Conservation (phyloP, 495 filamentous ascomycete genomes). For the Tuber microsphaerosporum region DNA sequence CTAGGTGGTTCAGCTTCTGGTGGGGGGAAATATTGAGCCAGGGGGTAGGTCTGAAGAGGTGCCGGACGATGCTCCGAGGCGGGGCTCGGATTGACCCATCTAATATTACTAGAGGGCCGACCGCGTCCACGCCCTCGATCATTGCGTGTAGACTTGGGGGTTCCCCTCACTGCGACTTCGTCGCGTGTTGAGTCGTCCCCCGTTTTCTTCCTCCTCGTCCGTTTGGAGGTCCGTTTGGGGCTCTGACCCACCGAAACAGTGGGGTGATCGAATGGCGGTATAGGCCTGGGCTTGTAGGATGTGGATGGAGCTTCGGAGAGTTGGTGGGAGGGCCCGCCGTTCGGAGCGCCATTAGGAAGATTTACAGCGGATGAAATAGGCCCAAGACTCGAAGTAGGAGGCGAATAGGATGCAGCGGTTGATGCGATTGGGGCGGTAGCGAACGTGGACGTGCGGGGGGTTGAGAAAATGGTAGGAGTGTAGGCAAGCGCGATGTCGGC, state of each 20-base stretch:
- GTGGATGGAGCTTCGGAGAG: neutral
- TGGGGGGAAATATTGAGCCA: conserved; percentile 1
- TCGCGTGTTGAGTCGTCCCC: conserved; percentile 13
- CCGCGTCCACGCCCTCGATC: conserved; percentile 24
- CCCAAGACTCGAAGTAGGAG: neutral
- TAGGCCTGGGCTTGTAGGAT: neutral
- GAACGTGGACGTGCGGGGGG: neutral
- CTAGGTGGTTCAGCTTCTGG: conserved; percentile 19
- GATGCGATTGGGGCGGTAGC: neutral
- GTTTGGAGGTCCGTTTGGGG: neutral
- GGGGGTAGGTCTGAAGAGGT: conserved; percentile 8
- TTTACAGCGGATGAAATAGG: neutral
- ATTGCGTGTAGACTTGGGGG: conserved; percentile 33
- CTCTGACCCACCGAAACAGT: neutral
- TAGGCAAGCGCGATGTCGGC: conserved; percentile 34
- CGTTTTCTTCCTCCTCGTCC: conserved; percentile 20
- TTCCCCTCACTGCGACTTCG: conserved; percentile 8
- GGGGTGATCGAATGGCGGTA: neutral
- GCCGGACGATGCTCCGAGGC: neutral
- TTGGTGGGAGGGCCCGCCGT: neutral
- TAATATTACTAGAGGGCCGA: conserved; percentile 8
- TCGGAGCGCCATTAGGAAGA: neutral
- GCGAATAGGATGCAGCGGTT: neutral
- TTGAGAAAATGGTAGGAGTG: conserved; percentile 23
- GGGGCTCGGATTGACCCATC: neutral